Evolutionary conservation across 2,329 filamentous ascomycete species (phyloP).

Genomic region (Canariomyces notabilis): DNA sequence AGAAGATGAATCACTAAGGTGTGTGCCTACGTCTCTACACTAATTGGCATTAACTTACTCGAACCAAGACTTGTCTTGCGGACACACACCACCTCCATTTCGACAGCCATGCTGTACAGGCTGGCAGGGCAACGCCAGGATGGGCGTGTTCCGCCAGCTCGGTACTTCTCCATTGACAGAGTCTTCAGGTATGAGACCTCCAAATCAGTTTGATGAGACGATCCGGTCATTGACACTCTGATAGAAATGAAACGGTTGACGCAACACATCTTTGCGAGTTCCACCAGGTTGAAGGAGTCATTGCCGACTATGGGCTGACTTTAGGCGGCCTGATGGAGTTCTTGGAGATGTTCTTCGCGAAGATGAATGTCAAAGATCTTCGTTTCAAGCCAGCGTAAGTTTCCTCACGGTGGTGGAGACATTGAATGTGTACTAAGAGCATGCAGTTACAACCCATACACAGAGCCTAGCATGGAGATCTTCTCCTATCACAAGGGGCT

Average conservation of each 20-base stretch:
- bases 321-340: slow-evolving; percentile 75
- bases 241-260: slow-evolving; percentile 86
- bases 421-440: slow-evolving; percentile 4
- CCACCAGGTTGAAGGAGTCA: slow-evolving; percentile 97
- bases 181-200: slow-evolving; percentile 61
- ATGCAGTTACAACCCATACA: slow-evolving; percentile 73
- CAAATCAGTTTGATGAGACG: too few relatives aligned
- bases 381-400: slow-evolving; percentile 96
- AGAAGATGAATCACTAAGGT: slow-evolving; percentile 73
- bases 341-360: slow-evolving; percentile 91
- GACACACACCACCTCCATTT: slow-evolving; percentile 93
- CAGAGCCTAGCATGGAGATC: slow-evolving; percentile 96
- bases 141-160: slow-evolving; percentile 61
- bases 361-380: slow-evolving; percentile 82
- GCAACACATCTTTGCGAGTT: slow-evolving; percentile 96
- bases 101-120: slow-evolving; percentile 84
- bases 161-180: slow-evolving; percentile 97
- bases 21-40: neutral
- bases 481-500: slow-evolving; percentile 91
- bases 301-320: slow-evolving; percentile 91
- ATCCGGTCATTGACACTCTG: neutral
- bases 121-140: slow-evolving; percentile 74
- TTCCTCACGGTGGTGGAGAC: slow-evolving; percentile 34
- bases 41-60: neutral
- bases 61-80: slow-evolving; percentile 65